Evolutionary conservation across 169 alveolate species (phyloP).

Genomic region (Plasmodium gallinaceum): DNA sequence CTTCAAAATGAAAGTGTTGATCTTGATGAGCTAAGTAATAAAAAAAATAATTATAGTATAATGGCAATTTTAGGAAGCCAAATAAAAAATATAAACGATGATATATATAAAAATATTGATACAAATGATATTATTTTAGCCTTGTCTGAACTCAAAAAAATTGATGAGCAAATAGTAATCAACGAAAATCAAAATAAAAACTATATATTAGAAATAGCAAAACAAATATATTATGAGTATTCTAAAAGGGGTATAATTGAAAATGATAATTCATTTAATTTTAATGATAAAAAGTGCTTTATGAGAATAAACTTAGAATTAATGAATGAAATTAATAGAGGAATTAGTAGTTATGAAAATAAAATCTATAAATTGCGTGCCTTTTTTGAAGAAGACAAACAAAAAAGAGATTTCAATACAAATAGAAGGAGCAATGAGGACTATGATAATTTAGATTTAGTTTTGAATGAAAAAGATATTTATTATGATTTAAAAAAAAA

Average conservation of each 20-base stretch:
- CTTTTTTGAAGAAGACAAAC: constrained; percentile 12
- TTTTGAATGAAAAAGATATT: constrained; percentile 29
- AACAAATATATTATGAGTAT: constrained; percentile 66
- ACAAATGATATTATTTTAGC: constrained; percentile 74
- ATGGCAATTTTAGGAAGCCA: constrained; percentile 75
- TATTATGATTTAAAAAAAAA: constrained; percentile 23
- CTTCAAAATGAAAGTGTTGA: constrained; percentile 65
- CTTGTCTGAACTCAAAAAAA: constrained; percentile 45
- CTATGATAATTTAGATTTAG: not conserved
- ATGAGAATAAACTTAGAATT: constrained; percentile 31
- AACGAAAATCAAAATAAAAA: constrained; percentile 55
- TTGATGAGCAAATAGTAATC: constrained; percentile 47
- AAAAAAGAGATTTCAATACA: constrained; percentile 5
- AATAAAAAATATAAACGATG: constrained; percentile 63
- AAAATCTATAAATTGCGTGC: constrained; percentile 27
- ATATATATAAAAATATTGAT: constrained; percentile 62
- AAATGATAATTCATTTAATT: constrained; percentile 45
- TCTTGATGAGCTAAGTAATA: constrained; percentile 56
- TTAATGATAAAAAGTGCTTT: constrained; percentile 33
- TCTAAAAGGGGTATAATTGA: constrained; percentile 30
- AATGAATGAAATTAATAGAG: constrained; percentile 64
- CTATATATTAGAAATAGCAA: constrained; percentile 62
- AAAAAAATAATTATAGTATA: constrained; percentile 63
- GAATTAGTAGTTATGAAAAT: constrained; percentile 34
- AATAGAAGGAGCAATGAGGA: constrained; percentile 11